Percentiles rank a stretch among this genome's conserved stretches.
Conservation (phyloP, 345 rosid genomes). For the Barbarea vulgaris region DNA sequence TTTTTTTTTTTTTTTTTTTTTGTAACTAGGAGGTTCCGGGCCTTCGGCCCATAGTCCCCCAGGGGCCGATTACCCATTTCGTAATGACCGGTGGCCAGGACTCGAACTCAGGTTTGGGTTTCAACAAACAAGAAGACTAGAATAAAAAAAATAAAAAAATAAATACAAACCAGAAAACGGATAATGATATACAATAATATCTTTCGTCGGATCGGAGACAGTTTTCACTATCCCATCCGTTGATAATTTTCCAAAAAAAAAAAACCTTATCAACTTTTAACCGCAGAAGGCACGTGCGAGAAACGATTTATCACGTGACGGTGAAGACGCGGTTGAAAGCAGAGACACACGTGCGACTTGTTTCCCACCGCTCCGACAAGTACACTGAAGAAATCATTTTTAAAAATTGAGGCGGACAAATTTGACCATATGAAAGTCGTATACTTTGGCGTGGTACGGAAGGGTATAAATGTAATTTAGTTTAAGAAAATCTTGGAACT, state of each 20-base stretch:
- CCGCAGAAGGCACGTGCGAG: conserved; percentile 42
- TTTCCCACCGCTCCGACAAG: conserved; percentile 47
- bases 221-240: background rate
- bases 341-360: conserved; percentile 71
- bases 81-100: no score
- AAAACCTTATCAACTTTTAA: conserved; percentile 11
- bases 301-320: conserved; percentile 52
- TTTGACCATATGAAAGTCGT: conserved; percentile 40
- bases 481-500: conserved; percentile 1
- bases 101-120: no score
- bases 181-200: background rate
- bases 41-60: no score
- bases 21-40: no score
- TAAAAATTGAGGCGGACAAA: conserved; percentile 28
- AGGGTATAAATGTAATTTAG: conserved; percentile 22
- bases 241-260: background rate
- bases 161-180: no score
- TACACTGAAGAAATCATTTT: background rate
- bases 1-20: no score
- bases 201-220: background rate
- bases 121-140: no score
- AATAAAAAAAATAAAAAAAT: no score
- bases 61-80: no score
- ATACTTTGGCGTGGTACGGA: conserved; percentile 28
- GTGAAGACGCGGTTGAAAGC: conserved; percentile 31